Evolutionary conservation across 441 rosid species (phyloP).

Genomic region (Gossypium davidsonii): DNA sequence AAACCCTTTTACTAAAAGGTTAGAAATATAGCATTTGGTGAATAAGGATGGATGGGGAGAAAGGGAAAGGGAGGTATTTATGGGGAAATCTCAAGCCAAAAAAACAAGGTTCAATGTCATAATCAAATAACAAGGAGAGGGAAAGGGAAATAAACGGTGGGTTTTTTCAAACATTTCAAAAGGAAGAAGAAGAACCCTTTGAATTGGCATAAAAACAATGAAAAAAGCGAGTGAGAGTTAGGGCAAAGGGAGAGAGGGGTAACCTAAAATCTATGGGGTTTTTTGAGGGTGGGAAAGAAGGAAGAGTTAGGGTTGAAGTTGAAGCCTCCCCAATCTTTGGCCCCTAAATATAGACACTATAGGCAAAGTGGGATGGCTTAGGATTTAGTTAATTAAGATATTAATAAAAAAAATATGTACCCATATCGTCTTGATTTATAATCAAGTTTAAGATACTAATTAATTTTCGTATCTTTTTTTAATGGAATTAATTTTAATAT

Average conservation of each 20-base stretch:
- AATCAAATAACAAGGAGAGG: slow-evolving; percentile 9
- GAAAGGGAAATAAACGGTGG: background rate
- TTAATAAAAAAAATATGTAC: too few species aligned
- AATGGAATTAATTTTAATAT: too few species aligned
- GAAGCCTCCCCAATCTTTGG: slow-evolving; percentile 21
- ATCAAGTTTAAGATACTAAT: background rate
- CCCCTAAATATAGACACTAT: slow-evolving; percentile 45
- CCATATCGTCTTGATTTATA: background rate
- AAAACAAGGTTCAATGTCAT: slow-evolving; percentile 21
- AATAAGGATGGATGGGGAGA: slow-evolving; percentile 11
- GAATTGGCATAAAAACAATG: slow-evolving; percentile 33
- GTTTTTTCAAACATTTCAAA: background rate
- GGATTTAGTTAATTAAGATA: background rate
- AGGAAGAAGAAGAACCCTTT: slow-evolving; percentile 11
- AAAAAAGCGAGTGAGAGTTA: slow-evolving; percentile 15
- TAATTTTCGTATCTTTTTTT: background rate
- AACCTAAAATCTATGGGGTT: background rate
- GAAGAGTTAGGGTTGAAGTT: slow-evolving; percentile 35
- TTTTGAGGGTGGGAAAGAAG: slow-evolving; percentile 26
- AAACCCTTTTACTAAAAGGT: background rate
- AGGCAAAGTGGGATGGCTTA: slow-evolving; percentile 6
- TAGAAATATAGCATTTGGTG: background rate
- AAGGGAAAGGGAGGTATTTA: slow-evolving; percentile 16
- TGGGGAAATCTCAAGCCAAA: slow-evolving; percentile 17
- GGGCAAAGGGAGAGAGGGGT: background rate